These are phyloP conservation scores for Backusella parvicylindrica DNA, from an alignment of 192 early-diverging fungal species.

Conservation along the genomic window DNA sequence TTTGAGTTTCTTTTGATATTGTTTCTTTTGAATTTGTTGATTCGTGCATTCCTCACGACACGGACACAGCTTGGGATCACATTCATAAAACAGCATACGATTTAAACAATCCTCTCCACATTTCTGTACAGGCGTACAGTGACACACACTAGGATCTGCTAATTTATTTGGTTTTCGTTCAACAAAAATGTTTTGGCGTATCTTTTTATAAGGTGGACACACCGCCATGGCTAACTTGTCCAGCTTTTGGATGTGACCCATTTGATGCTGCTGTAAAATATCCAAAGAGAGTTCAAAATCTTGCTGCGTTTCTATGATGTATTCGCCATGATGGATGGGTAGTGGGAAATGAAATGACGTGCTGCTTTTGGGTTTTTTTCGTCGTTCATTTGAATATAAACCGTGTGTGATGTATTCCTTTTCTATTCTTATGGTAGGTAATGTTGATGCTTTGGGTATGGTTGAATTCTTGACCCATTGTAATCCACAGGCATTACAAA, in stretches of 20 bases:
- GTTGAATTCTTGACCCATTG: conserved; percentile 17
- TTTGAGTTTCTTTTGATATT: conserved; percentile 48
- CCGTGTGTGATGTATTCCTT: conserved; percentile 51
- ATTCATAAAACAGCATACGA: conserved; percentile 74
- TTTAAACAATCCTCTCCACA: conserved; percentile 77
- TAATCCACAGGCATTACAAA: conserved; percentile 38
- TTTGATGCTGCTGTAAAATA: conserved; percentile 48
- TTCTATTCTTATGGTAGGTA: conserved; percentile 30
- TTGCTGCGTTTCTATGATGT: conserved; percentile 43
- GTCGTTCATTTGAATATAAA: conserved; percentile 38
- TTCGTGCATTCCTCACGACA: conserved; percentile 69
- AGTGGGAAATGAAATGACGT: conserved; percentile 48
- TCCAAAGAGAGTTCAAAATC: conserved; percentile 72
- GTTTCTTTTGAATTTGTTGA: conserved; percentile 65
- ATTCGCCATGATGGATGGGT: conserved; percentile 60
- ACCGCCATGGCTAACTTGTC: not conserved
- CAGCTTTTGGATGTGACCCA: conserved; percentile 14
- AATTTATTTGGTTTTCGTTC: conserved; percentile 62
- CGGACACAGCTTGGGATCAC: conserved; percentile 61
- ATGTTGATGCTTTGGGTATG: not conserved
- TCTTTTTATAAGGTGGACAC: conserved; percentile 31
- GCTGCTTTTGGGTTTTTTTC: not conserved
- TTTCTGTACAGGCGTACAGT: conserved; percentile 47
- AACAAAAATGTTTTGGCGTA: conserved; percentile 64
- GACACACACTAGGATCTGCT: conserved; percentile 51